A percentile compares a stretch with the other conserved stretches of the same genome.
Conservation (phyloP, 352 stramenopile species). For the Aphanomyces astaci region DNA sequence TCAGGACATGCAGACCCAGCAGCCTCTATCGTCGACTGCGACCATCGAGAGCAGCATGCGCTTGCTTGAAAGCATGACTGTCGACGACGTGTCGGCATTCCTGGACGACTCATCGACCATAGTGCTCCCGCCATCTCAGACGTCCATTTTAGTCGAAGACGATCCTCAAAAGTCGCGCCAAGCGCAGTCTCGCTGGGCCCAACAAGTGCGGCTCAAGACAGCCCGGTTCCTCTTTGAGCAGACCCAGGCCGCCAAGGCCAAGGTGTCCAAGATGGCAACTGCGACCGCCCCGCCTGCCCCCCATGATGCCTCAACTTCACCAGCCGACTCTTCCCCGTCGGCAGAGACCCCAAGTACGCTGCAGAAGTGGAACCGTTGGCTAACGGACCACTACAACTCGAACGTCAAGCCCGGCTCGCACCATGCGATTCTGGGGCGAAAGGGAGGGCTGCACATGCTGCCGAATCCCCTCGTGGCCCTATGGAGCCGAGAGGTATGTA, state of each 20-base stretch:
- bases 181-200: conserved; percentile 71
- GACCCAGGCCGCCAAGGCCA: conserved; percentile 24
- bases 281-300: background rate
- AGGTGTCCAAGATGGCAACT: conserved; percentile 5
- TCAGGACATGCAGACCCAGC: background rate
- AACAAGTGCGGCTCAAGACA: conserved; percentile 80
- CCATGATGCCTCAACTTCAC: background rate
- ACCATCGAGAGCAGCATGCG: conserved; percentile 82
- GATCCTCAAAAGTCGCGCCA: conserved; percentile 76
- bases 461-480: conserved; percentile 16
- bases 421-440: conserved; percentile 42
- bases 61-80: conserved; percentile 60
- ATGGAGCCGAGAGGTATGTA: conserved; percentile 4
- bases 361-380: conserved; percentile 78
- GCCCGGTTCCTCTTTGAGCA: conserved; percentile 52
- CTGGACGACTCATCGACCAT: conserved; percentile 52
- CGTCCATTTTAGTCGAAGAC: conserved; percentile 74
- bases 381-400: conserved; percentile 62
- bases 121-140: conserved; percentile 68
- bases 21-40: conserved; percentile 8
- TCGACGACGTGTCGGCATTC: conserved; percentile 61
- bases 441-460: conserved; percentile 33
- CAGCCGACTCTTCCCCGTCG: background rate
- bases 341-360: conserved; percentile 45
- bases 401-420: conserved; percentile 66